Evolutionary conservation across 805 yeast species (phyloP).

Genomic region (Saccharomyces mikatae): DNA sequence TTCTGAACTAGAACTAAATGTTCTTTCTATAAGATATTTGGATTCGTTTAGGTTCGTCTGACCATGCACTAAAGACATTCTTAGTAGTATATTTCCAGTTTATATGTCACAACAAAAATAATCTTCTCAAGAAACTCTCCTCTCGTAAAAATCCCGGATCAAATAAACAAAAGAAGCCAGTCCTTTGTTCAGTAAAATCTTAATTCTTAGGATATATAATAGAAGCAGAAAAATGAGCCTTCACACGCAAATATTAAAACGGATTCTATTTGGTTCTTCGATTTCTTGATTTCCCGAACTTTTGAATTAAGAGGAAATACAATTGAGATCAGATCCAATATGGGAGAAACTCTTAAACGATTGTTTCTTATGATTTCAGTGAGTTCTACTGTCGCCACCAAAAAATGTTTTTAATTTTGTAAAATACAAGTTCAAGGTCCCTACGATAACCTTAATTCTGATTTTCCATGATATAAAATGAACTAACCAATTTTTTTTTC

Average conservation of each 20-base stretch:
- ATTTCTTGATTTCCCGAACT: not conserved
- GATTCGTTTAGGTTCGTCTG: constrained; percentile 8
- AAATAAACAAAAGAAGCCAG: not conserved
- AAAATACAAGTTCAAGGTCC: not conserved
- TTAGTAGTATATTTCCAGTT: not conserved
- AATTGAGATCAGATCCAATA: not conserved
- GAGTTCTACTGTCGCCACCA: not conserved
- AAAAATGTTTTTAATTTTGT: not conserved
- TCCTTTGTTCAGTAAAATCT: not conserved
- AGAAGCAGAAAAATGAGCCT: not conserved
- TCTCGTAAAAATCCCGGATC: not conserved
- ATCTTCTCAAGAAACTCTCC: not conserved
- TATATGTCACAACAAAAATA: not conserved
- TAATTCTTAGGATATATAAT: not conserved
- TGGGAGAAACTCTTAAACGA: not conserved
- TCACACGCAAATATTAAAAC: not conserved
- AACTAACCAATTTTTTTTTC: not conserved
- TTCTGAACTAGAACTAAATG: constrained; percentile 19
- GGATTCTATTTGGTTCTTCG: not conserved
- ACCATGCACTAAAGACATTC: constrained; percentile 3
- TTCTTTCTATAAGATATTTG: constrained; percentile 12
- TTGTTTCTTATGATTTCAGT: not conserved
- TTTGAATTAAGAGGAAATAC: not conserved
- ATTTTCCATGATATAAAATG: not conserved
- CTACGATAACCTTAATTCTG: not conserved